Evolutionary conservation across 768 basidiomycete species (phyloP), one percentile per base, ranked within the genome.

Genomic region (Trametes cinnabarina): DNA sequence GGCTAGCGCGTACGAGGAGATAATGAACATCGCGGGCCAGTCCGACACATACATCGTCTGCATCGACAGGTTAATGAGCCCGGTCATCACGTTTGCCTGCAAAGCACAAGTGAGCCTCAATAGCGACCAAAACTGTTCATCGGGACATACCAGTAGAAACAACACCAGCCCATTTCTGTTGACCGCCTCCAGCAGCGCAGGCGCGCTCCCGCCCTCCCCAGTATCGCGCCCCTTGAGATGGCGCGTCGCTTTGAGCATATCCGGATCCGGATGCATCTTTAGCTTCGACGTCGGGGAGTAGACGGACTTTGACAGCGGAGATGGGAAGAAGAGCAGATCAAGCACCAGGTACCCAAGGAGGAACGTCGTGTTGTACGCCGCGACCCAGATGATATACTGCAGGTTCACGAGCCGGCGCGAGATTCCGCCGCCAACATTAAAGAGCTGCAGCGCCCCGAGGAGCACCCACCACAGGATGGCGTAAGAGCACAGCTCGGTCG

Each of bases 71-170:
- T 98, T 99, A 61, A 95, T 76, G 12, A 91, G 62, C 0, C 96
- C 96, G 0, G 96, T 99, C 30, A 82, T 70, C 0, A 96, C 73
- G 69, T 98, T 98, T 0, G 94, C 92, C 94, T 96, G 61, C 17
- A 5, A 58, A 9, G 9, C 37, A 15, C 37, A 5, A 14, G 17
- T 15, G 14, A 4, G 11, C 7, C 10, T 39, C n/a, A 15, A 4
- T n/a, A 8, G 37, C 17, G 9, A 15, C 14, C 37, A 39, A 39
- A 5, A n/a, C 0, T 34, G 34, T 7, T 7, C 34, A 34, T 34
- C 7, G n/a, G 9, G 5, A 80, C 90, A 61, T 63, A 94, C 95
- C 22, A 90, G 60, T 1, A 99, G 80, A 71, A 99, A 99, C 20
- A 95, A 65, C 6, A 76, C 73, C 11, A 98, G 72, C 0, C 88